These are phyloP conservation scores for Alisma plantagoaquatica DNA, from an alignment of 106 monocot genomes.

Conservation along the genomic window DNA sequence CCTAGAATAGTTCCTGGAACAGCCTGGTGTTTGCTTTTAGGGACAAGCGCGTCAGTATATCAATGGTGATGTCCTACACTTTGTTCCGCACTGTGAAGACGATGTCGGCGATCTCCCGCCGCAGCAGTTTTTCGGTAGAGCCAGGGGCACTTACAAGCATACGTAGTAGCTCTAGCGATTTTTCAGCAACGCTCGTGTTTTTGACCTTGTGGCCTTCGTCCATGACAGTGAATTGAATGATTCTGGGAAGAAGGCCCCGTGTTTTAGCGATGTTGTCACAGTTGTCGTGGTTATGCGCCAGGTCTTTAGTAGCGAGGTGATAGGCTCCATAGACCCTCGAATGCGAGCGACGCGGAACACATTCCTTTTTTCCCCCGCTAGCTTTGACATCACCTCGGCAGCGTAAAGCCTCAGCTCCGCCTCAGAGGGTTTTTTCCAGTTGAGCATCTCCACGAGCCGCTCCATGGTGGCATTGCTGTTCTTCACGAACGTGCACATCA, in stretches of 20 bases:
- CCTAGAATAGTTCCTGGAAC: no score
- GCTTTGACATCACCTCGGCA: constrained; percentile 36
- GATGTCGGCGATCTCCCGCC: constrained; percentile 33
- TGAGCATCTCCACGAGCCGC: constrained; percentile 56
- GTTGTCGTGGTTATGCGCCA: constrained; percentile 36
- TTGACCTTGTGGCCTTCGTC: no score
- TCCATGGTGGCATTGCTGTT: constrained; percentile 28
- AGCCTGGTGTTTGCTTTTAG: constrained; percentile 44
- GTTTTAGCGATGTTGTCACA: constrained; percentile 38
- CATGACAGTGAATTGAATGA: constrained; percentile 65
- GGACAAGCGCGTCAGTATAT: constrained; percentile 45
- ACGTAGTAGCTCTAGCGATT: constrained; percentile 31
- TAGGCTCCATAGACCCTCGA: constrained; percentile 51
- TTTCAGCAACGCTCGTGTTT: no score
- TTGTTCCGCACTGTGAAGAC: constrained; percentile 46
- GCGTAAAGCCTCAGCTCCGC: constrained; percentile 37
- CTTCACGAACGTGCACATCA: constrained; percentile 29
- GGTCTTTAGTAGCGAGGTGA: constrained; percentile 52
- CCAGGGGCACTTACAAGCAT: constrained; percentile 37
- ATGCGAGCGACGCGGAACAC: constrained; percentile 47
- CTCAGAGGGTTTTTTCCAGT: constrained; percentile 40
- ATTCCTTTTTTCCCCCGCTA: constrained; percentile 32
- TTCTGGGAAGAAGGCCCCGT: constrained; percentile 39
- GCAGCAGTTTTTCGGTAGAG: constrained; percentile 30
- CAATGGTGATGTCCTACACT: constrained; percentile 41